phyloP scores from a whole-genome alignment of 139 green algal species.

The Trebouxia sp. region DNA sequence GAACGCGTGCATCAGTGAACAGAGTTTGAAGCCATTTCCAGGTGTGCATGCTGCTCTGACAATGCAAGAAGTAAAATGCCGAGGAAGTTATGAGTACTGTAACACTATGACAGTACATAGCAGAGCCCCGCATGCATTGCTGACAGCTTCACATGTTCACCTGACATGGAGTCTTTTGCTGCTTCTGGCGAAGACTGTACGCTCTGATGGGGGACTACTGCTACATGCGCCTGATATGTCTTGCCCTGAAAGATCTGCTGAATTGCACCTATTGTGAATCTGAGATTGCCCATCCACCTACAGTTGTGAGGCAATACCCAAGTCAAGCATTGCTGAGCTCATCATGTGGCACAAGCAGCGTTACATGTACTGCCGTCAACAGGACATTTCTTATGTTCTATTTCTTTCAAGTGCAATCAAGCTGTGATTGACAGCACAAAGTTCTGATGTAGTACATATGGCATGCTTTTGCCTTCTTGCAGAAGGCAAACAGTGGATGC shows the following conservation, averaged over 20 bases:
- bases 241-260: conserved; percentile 55
- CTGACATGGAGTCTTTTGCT: not conserved
- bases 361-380: too few species aligned
- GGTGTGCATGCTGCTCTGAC: too few species aligned
- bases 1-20: too few species aligned
- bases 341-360: too few species aligned
- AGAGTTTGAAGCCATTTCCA: too few species aligned
- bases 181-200: not conserved
- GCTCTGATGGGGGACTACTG: conserved; percentile 27
- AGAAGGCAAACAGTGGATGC: not conserved
- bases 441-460: too few species aligned
- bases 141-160: not conserved
- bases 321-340: not conserved
- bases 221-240: conserved; percentile 20
- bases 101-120: not conserved
- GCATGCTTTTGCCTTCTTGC: too few species aligned
- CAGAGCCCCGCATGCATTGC: not conserved
- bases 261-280: conserved; percentile 73
- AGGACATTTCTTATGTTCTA: too few species aligned
- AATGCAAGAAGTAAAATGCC: too few species aligned
- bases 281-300: conserved; percentile 71
- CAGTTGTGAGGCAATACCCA: not conserved
- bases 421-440: too few species aligned
- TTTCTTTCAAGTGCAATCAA: too few species aligned
- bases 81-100: too few species aligned